Conservation (phyloP, 2,329 filamentous ascomycete genomes). For the Leptographium galeiforme region DNA sequence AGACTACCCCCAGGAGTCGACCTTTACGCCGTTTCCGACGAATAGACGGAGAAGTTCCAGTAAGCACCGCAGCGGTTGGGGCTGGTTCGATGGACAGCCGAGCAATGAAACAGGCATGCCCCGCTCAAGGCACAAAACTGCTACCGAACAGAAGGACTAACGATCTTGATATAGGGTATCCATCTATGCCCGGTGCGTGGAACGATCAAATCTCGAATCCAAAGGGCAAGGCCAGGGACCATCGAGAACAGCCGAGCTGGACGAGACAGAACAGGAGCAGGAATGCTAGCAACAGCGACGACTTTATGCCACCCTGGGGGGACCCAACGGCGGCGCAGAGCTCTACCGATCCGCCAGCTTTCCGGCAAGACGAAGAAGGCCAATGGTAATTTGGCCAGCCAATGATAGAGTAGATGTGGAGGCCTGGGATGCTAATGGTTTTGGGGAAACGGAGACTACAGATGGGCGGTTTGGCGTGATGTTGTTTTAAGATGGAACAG, state of each 20-base stretch:
- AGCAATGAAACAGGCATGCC: background rate
- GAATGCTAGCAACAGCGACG: background rate
- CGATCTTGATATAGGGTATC: background rate
- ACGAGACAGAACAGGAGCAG: background rate
- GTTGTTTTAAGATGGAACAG: no score
- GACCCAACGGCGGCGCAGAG: slow-evolving; percentile 11
- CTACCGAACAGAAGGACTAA: background rate
- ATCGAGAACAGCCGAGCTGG: background rate
- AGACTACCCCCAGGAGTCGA: background rate
- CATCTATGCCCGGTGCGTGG: slow-evolving; percentile 7
- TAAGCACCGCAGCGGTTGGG: background rate
- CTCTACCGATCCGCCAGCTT: slow-evolving; percentile 5
- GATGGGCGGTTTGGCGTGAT: no score
- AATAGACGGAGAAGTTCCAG: background rate
- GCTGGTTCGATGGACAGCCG: background rate
- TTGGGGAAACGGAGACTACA: no score
- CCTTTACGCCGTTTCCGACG: background rate
- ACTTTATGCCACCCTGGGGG: slow-evolving; percentile 4
- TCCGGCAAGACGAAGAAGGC: background rate
- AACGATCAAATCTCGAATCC: background rate
- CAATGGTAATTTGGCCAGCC: background rate
- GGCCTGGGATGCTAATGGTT: no score
- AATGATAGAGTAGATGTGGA: no score
- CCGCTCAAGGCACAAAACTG: background rate
- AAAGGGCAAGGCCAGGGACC: background rate